Evolutionary conservation across 2,329 filamentous ascomycete species (phyloP).

Genomic region (Corynespora cassiicola): DNA sequence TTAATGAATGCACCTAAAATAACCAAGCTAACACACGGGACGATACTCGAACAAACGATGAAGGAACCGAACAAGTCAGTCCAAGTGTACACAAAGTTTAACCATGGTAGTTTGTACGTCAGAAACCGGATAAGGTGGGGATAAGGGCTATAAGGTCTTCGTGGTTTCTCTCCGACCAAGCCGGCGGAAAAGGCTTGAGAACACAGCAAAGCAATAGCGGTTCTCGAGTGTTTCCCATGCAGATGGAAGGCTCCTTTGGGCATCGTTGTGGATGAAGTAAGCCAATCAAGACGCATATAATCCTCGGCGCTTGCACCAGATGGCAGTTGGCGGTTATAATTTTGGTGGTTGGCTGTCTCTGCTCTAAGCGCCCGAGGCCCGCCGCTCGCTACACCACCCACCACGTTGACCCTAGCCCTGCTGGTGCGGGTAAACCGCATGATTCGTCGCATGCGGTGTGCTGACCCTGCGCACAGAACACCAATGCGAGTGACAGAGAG

Average conservation of each 20-base stretch:
- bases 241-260: conserved; percentile 33
- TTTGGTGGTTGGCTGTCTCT: conserved; percentile 41
- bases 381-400: conserved; percentile 34
- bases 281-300: conserved; percentile 40
- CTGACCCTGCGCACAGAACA: conserved; percentile 35
- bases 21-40: conserved; percentile 16
- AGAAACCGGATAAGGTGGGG: conserved; percentile 36
- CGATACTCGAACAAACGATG: conserved; percentile 12
- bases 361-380: conserved; percentile 44
- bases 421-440: conserved; percentile 15
- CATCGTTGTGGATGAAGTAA: conserved; percentile 25
- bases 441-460: conserved; percentile 36
- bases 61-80: conserved; percentile 12
- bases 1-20: conserved; percentile 23
- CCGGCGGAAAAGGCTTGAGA: conserved; percentile 19
- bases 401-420: conserved; percentile 24
- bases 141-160: conserved; percentile 39
- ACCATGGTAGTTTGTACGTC: conserved; percentile 23
- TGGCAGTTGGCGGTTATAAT: conserved; percentile 41
- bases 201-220: conserved; percentile 43
- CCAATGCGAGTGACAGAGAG: conserved; percentile 38
- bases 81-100: conserved; percentile 17
- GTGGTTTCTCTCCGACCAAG: conserved; percentile 21
- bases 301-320: conserved; percentile 40
- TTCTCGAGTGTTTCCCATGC: conserved; percentile 39